These are phyloP conservation scores for Calonectria multiphialidica DNA, from an alignment of 2,329 filamentous ascomycete genomes.

Conservation along the genomic window DNA sequence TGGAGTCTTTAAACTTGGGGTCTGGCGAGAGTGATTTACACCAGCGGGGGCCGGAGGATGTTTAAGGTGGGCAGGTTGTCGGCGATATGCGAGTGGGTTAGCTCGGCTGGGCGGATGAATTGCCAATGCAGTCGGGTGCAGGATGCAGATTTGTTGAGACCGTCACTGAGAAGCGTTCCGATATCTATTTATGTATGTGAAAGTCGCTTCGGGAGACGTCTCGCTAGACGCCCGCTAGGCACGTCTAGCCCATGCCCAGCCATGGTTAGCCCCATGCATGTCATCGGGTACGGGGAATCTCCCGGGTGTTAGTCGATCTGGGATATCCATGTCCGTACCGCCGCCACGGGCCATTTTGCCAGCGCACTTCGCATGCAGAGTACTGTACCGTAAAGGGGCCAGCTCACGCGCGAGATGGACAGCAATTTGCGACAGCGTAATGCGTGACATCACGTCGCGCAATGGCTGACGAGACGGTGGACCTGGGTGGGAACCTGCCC, in stretches of 20 bases:
- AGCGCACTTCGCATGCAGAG: constrained; percentile 7
- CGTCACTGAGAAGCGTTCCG: background rate
- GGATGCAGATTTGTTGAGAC: background rate
- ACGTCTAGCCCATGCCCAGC: background rate
- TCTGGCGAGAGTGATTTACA: constrained; percentile 1
- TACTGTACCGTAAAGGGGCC: constrained; percentile 2
- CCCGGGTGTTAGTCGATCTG: constrained; percentile 15
- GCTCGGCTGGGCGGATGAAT: constrained; percentile 8
- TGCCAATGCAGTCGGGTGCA: background rate
- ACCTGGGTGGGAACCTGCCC: background rate
- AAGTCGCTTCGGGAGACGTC: constrained; percentile 2
- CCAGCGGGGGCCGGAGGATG: background rate
- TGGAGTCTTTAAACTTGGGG: background rate
- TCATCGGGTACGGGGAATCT: constrained; percentile 26
- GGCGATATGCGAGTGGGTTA: background rate
- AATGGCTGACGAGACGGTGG: background rate
- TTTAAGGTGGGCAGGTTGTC: background rate
- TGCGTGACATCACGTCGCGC: constrained; percentile 14
- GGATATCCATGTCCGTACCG: constrained; percentile 15
- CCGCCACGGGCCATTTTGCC: constrained; percentile 13
- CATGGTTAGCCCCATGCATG: constrained; percentile 10
- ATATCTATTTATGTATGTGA: constrained; percentile 20
- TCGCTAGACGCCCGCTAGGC: background rate
- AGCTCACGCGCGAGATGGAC: background rate
- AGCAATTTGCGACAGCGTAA: background rate